Evolutionary conservation across 495 filamentous ascomycete genomes (phyloP).

Genomic region (Trichoderma asperelloides): DNA sequence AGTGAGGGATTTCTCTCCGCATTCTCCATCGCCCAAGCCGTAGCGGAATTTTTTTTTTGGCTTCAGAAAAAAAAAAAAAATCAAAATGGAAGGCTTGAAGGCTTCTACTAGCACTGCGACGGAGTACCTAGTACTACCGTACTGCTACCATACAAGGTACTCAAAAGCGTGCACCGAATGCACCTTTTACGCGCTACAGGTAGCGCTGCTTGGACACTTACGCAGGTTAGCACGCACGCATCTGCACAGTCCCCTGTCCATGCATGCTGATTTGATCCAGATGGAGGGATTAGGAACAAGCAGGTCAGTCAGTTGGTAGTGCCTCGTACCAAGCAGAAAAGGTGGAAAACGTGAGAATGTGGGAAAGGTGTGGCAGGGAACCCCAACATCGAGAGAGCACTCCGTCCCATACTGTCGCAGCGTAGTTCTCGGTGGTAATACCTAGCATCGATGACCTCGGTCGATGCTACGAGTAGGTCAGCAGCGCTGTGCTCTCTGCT

Average conservation of each 20-base stretch:
- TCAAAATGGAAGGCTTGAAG: no score
- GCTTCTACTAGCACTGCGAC: neutral
- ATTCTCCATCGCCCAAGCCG: neutral
- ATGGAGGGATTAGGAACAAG: neutral
- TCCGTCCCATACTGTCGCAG: neutral
- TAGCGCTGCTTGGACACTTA: neutral
- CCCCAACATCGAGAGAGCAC: neutral
- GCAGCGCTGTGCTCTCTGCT: neutral
- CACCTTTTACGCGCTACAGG: neutral
- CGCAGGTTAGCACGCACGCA: neutral
- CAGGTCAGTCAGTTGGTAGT: neutral
- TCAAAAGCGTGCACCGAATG: neutral
- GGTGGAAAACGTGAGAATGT: no score
- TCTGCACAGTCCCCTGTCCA: neutral
- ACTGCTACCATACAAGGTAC: no score
- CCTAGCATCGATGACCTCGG: neutral
- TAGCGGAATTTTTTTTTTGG: neutral
- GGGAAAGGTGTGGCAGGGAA: constrained; percentile 1
- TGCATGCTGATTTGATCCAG: neutral
- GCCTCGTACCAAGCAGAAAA: no score
- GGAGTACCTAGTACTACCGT: no score
- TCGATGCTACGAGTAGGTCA: neutral
- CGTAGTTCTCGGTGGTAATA: neutral
- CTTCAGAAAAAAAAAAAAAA: no score
- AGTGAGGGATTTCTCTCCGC: constrained; percentile 8